Percentiles rank a stretch among this genome's conserved stretches.
These are phyloP conservation scores for Jaltomata sinuosa DNA, from an alignment of 257 asterid genomes.

Conservation along the genomic window DNA sequence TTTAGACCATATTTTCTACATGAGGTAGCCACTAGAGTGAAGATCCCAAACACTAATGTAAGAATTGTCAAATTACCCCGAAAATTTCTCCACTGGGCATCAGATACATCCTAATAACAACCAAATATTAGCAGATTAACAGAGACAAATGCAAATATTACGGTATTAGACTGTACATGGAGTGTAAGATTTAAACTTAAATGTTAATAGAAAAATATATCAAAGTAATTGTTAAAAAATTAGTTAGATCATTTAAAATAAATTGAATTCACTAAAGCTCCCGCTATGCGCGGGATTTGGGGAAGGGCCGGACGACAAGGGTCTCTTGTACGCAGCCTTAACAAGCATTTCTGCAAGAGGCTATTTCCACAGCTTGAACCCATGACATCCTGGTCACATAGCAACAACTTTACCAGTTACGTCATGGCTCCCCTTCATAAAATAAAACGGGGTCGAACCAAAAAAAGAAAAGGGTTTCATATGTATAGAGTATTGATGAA, in stretches of 20 bases:
- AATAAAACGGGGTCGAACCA: background rate
- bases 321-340: too few relatives aligned
- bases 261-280: too few relatives aligned
- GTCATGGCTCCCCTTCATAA: too few relatives aligned
- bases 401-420: too few relatives aligned
- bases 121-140: background rate
- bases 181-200: background rate
- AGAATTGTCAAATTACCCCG: constrained; percentile 76
- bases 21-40: constrained; percentile 51
- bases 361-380: too few relatives aligned
- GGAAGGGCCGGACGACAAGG: too few relatives aligned
- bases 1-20: constrained; percentile 41
- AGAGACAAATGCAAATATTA: background rate
- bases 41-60: constrained; percentile 52
- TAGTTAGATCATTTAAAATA: background rate
- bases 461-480: background rate
- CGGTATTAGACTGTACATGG: background rate
- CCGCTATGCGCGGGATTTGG: too few relatives aligned
- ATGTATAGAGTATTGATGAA: background rate
- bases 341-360: too few relatives aligned
- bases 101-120: constrained; percentile 64
- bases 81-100: constrained; percentile 94
- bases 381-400: too few relatives aligned
- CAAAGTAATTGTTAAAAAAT: background rate
- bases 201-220: background rate